Base-by-base conservation (phyloP, 306 rosid genomes). In the Crataegus laevigata region DNA sequence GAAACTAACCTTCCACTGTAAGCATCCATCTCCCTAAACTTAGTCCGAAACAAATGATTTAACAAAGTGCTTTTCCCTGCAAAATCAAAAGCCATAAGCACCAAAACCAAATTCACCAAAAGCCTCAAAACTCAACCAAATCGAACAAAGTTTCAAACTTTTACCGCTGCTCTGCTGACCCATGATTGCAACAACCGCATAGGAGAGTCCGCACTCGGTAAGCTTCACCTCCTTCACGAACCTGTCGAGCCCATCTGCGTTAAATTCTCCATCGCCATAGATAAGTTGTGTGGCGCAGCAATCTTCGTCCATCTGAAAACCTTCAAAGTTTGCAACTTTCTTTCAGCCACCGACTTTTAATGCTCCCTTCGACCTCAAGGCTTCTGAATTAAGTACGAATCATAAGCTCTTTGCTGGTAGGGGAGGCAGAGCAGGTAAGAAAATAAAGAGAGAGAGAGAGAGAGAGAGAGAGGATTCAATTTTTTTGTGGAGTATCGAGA, bases 131-230 rank as follows among this genome's bases (percentile, higher is more conserved):
- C 1, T 30, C 11, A n/a, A n/a, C 13, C 14, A 66, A 38, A 75
- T 29, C 3, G 43, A 78, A 25, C 8, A 43, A 73, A 54, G 68
- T 51, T 22, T 4, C 18, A 65, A 50, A 8, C 42, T 29, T 25
- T 13, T 60, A 93, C 98, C 98, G 63, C 97, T 94, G 69, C 97
- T 91, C 76, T 94, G 98, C 50, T 97, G 98, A 21, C 98, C 98
- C 98, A 94, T 94, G 68, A 94, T 75, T n/a, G 98, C 85, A 26
- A 94, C 91, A 15, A 94, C 94, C 9, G 97, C 96, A 29, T 94
- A 94, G 25, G 98, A 91, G 34, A 94, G 93, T 40, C 98, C 97
- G 57, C 89, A 82, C 3, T 77, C 43, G 29, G 82, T 71, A 47
- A 94, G 77, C 10, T 85, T 84, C 8, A 82, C 79, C 42, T 81